These are phyloP conservation scores for Bruguiera hainesii DNA, from an alignment of 441 rosid species.

Conservation along the genomic window DNA sequence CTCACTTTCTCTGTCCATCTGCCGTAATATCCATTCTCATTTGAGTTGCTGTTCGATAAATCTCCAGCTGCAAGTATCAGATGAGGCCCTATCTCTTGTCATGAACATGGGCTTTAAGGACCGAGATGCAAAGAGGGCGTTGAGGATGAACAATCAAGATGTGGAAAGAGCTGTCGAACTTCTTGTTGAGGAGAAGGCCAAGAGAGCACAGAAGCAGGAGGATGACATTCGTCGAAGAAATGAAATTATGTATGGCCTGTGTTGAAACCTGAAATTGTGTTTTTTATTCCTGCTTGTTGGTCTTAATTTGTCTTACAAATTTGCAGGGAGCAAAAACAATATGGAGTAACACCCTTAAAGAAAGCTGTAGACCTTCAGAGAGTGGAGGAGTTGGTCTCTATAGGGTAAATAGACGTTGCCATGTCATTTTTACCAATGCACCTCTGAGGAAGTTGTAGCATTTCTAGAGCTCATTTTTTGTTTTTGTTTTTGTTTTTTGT, in stretches of 20 bases:
- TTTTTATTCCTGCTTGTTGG: background rate
- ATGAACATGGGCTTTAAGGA: conserved; percentile 80
- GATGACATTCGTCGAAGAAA: conserved; percentile 45
- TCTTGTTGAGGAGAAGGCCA: conserved; percentile 68
- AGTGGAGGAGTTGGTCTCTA: conserved; percentile 49
- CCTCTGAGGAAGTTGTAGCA: too few species aligned
- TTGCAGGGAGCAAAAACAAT: conserved; percentile 77
- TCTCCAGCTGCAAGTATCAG: conserved; percentile 73
- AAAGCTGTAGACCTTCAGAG: conserved; percentile 72
- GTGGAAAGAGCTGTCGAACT: conserved; percentile 67
- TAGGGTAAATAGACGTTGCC: conserved; percentile 52
- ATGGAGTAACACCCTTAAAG: conserved; percentile 73
- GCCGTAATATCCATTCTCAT: background rate
- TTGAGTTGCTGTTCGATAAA: background rate
- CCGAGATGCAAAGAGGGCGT: conserved; percentile 67
- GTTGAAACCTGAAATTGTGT: background rate
- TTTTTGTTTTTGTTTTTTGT: too few species aligned
- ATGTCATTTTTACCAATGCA: background rate
- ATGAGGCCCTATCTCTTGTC: conserved; percentile 64
- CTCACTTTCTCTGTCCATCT: background rate
- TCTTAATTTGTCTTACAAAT: conserved; percentile 14
- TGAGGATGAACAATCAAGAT: conserved; percentile 73
- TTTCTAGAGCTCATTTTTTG: too few species aligned
- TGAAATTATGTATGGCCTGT: conserved; percentile 44
- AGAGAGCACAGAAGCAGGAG: conserved; percentile 43